Percentiles rank a stretch among this genome's conserved stretches.
Conservation (phyloP, 495 filamentous ascomycete species). For the Aspergillus nanangensis region DNA sequence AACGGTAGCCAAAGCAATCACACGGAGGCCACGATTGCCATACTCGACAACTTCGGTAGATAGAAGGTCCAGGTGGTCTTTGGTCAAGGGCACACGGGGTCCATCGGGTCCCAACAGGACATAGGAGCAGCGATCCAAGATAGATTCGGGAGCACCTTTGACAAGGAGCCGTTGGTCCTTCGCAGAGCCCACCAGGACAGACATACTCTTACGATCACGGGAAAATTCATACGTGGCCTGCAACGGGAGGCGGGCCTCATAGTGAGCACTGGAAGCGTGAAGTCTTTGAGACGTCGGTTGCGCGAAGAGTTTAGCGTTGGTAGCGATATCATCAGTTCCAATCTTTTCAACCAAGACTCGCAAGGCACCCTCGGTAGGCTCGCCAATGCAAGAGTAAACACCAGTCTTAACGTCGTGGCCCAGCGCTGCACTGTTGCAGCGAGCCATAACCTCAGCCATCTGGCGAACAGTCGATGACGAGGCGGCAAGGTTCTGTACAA, state of each 20-base stretch:
- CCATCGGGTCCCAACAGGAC: conserved; percentile 71
- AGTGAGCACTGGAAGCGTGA: conserved; percentile 78
- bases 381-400: conserved; percentile 80
- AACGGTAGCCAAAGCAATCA: conserved; percentile 85
- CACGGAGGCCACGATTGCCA: conserved; percentile 86
- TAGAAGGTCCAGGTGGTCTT: conserved; percentile 62
- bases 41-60: conserved; percentile 79
- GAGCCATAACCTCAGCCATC: conserved; percentile 80
- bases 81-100: conserved; percentile 63
- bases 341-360: conserved; percentile 93
- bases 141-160: conserved; percentile 93
- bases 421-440: conserved; percentile 88
- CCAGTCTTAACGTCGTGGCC: conserved; percentile 71
- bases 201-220: conserved; percentile 98
- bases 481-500: conserved; percentile 61
- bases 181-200: conserved; percentile 73
- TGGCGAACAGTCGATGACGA: conserved; percentile 76
- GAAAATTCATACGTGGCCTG: conserved; percentile 96
- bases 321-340: conserved; percentile 58
- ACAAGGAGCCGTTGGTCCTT: conserved; percentile 77
- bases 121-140: conserved; percentile 86
- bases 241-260: conserved; percentile 68
- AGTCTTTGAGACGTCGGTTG: conserved; percentile 54
- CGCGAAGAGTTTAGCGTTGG: conserved; percentile 49
- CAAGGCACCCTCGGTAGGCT: conserved; percentile 93